phyloP scores from a whole-genome alignment of 345 rosid genomes.

The Dimocarpus longan region DNA sequence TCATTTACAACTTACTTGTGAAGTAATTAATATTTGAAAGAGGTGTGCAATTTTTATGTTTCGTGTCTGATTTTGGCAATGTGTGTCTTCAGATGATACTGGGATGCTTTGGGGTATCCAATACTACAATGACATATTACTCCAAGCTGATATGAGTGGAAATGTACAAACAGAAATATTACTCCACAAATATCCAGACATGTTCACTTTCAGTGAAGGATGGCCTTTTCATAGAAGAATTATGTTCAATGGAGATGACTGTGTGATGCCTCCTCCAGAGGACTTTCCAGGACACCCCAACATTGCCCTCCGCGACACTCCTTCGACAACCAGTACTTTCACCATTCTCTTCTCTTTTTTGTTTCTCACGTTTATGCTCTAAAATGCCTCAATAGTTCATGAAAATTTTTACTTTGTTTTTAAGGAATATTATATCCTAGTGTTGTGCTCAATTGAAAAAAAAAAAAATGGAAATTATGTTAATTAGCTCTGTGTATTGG shows the following conservation, averaged over 20 bases:
- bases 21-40: too few species aligned
- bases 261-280: conserved; percentile 88
- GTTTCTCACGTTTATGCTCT: conserved; percentile 16
- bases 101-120: conserved; percentile 84
- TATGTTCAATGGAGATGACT: conserved; percentile 81
- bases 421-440: too few species aligned
- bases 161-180: conserved; percentile 76
- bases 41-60: not conserved
- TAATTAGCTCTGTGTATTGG: too few species aligned
- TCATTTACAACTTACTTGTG: too few species aligned
- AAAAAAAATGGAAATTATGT: too few species aligned
- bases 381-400: too few species aligned
- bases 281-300: conserved; percentile 71
- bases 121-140: conserved; percentile 71
- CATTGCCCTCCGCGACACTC: not conserved
- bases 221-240: conserved; percentile 89
- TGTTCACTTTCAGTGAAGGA: conserved; percentile 67
- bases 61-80: not conserved
- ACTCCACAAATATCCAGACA: conserved; percentile 53
- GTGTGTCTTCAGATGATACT: conserved; percentile 59
- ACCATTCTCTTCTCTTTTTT: conserved; percentile 15
- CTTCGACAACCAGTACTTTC: conserved; percentile 12
- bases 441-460: too few species aligned
- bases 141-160: conserved; percentile 63
- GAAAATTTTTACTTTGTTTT: too few species aligned